Evolutionary conservation across 2,329 filamentous ascomycete genomes (phyloP), one percentile per base, ranked within the genome.

Genomic region (Botrytis hyacinthi): DNA sequence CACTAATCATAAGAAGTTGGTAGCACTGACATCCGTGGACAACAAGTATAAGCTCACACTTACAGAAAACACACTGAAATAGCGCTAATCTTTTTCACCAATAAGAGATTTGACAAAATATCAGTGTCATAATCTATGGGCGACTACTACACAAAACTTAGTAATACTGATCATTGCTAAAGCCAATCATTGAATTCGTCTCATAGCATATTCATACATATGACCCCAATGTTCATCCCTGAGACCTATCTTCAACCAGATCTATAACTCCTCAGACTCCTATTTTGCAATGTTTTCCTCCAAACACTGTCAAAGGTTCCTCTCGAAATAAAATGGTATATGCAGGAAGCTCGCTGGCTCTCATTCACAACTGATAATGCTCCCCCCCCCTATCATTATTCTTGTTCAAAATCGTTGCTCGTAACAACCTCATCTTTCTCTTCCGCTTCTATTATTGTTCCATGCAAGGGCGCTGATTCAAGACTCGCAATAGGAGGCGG

Each of bases 401-500:
- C 71, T 48, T 72, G 29, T 67, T 48, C 62, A 42, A 72, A 72
- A 46, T 72, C 63, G 20, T 72, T 60, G 20, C 37, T 60, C 22
- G 63, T 37, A 68, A 44, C 22, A 40, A 22, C 26, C 18, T 69
- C 51, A 18, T 59, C 37, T 35, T 48, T 63, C 44, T 63, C 70
- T 59, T 63, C 65, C n/a, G 57, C 71, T 29, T 76, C 75, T 44
- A 73, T 22, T 18, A 76, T 42, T 35, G 69, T 46, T 2, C 73
- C 69, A 61, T 76, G 76, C 69, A 88, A 77, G 75, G 86, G 85
- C 57, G 86, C 86, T 44, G 85, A 86, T 80, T 89, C 88, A 59
- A 89, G 81, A 66, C 78, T 80, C 3, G 79, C 75, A 18, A 79
- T 78, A 7, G 79, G 76, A 35, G 66, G 66, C 10, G 83, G 82